These are phyloP conservation scores for Leishmania tarentolae DNA, from an alignment of 208 protist genomes.

Conservation along the genomic window DNA sequence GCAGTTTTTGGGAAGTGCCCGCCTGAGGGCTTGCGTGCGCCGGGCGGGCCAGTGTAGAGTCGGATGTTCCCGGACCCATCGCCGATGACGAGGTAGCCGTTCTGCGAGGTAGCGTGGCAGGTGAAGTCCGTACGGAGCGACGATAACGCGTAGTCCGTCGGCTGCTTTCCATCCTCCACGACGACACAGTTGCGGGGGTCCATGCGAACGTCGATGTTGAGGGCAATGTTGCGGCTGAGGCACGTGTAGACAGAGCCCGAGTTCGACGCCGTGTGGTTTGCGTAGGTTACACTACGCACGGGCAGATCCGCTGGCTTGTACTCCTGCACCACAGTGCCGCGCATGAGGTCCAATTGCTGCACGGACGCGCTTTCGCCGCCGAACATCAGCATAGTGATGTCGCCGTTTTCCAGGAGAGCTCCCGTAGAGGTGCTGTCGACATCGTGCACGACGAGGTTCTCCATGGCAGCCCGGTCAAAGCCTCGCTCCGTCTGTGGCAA, in stretches of 20 bases:
- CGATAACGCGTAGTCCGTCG: constrained; percentile 42
- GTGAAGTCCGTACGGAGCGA: constrained; percentile 45
- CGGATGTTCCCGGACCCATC: constrained; percentile 55
- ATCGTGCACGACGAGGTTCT: constrained; percentile 27
- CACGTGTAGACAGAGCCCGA: constrained; percentile 53
- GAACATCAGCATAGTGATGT: constrained; percentile 51
- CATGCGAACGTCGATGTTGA: constrained; percentile 74
- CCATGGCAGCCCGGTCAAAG: constrained; percentile 32
- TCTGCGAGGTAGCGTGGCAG: constrained; percentile 58
- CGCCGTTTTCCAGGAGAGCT: constrained; percentile 53
- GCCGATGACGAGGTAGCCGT: constrained; percentile 63
- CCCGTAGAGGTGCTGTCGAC: constrained; percentile 37
- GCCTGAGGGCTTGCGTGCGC: constrained; percentile 41
- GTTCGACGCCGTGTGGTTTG: constrained; percentile 42
- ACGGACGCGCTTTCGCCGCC: constrained; percentile 36
- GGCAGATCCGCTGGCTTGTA: constrained; percentile 33
- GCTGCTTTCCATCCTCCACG: constrained; percentile 38
- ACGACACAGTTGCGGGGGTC: constrained; percentile 48
- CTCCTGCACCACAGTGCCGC: constrained; percentile 54
- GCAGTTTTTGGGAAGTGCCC: constrained; percentile 57
- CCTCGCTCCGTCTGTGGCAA: constrained; percentile 35
- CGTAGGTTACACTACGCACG: constrained; percentile 44
- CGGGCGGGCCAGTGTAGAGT: constrained; percentile 65
- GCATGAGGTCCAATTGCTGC: constrained; percentile 49
- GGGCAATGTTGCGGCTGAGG: constrained; percentile 50